A percentile compares a stretch with the other conserved stretches of the same genome.
Conservation (phyloP, 2,329 filamentous ascomycete species). For the Xylariaceae sp. region DNA sequence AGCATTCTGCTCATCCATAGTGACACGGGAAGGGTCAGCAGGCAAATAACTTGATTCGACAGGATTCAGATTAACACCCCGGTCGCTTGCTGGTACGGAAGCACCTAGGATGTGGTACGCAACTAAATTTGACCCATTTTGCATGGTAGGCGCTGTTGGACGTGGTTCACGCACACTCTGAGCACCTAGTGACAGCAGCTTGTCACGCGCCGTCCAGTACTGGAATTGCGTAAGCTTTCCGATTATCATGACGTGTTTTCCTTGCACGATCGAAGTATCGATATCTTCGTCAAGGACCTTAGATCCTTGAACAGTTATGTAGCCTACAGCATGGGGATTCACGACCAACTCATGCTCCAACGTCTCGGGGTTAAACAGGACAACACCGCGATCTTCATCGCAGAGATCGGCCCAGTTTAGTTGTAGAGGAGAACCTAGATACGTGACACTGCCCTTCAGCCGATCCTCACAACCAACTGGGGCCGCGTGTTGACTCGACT, state of each 20-base stretch:
- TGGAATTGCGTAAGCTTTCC: conserved; percentile 26
- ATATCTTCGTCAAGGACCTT: conserved; percentile 23
- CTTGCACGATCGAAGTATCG: conserved; percentile 17
- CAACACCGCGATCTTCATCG: conserved; percentile 28
- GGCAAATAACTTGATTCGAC: not conserved
- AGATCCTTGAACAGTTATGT: conserved; percentile 21
- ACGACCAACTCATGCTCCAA: conserved; percentile 27
- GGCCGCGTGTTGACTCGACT: conserved; percentile 9
- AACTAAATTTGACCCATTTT: not conserved
- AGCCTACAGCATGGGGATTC: conserved; percentile 30
- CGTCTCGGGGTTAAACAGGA: conserved; percentile 30
- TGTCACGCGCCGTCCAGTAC: conserved; percentile 29
- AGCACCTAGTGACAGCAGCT: conserved; percentile 27
- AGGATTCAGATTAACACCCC: conserved; percentile 1
- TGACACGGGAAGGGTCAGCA: not conserved
- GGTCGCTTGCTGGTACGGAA: conserved; percentile 23
- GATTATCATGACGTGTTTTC: conserved; percentile 32
- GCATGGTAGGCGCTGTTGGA: conserved; percentile 13
- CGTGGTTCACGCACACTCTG: conserved; percentile 29
- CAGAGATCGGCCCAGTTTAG: conserved; percentile 32
- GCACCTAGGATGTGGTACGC: conserved; percentile 19
- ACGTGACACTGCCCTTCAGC: conserved; percentile 29
- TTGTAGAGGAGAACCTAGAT: conserved; percentile 32
- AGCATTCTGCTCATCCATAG: not conserved
- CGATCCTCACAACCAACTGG: not conserved